Base-by-base conservation (phyloP, 2,329 filamentous ascomycete genomes). In the Fusarium sp. region DNA sequence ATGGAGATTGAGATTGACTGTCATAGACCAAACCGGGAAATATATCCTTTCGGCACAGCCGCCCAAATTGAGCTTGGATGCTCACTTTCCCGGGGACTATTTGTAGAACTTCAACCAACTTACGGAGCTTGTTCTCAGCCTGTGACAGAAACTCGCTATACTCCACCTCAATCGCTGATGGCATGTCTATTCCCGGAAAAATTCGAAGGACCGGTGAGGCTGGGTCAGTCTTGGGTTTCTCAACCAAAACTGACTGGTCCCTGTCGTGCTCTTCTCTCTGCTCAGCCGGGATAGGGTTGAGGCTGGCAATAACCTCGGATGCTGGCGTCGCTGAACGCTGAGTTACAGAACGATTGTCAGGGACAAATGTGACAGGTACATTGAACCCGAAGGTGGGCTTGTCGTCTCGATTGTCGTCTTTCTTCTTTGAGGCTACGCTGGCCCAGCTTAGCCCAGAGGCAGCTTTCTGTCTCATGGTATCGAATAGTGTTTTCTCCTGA, bases 61-160 rank as follows among this genome's bases (percentile, higher is more conserved):
- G 77, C 4, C 80, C 80, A 48, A 81, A 78, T 19, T 69, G 69
- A 35, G 77, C 62, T 42, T 76, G 67, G 14, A 81, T 45, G 10
- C 63, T 69, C 19, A 80, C 39, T 12, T 60, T 55, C 3, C 80
- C 80, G 11, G 80, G 76, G 1, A 65, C 66, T 12, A 73, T 39
- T 51, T 74, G 70, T 21, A 80, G 48, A 11, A 77, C 35, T 11
- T 60, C 56, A 5, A 76, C 46, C 23, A 78, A 35, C 4, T 69
- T 52, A 11, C 54, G 62, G 10, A 72, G 39, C 59, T 62, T 52
- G 15, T 9, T 35, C 57, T 76, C 65, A 15, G 69, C 44, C 21
- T 69, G 27, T 11, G 55, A 48, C 9, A 76, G 19, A 21, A 74
- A 49, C 37, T 69, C 63, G 14, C 29, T 33, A n/a, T 55, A 49